Base-by-base conservation (phyloP, 2,329 filamentous ascomycete genomes). In the Bipolaris victoriae region DNA sequence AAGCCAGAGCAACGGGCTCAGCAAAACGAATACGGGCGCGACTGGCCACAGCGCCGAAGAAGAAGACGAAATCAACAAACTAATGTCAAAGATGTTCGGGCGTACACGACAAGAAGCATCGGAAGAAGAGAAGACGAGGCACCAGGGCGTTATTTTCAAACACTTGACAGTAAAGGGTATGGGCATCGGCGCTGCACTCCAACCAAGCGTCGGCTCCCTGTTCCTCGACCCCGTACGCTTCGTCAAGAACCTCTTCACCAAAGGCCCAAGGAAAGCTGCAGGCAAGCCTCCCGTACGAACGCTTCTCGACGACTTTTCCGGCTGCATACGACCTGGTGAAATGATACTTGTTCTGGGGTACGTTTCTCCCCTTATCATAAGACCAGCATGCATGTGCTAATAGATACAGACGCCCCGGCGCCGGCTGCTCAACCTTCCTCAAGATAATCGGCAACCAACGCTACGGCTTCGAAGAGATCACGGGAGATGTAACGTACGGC, bases 51-150 rank as follows among this genome's bases (percentile, higher is more conserved):
- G 60, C 20, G 50, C 64, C 15, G 64, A 72, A 43, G 75, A 79
- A 4, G 81, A 81, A 45, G 79, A 79, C n/a, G 84, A 87, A 65
- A 83, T 88, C 31, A 81, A 87, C 49, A 78, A 80, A 10, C 76
- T 90, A 37, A 86, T 91, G 79, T 90, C 87, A 0, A 84, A 85
- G 3, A 89, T 91, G 83, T 91, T 91, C 66, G 89, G 89, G 5
- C 78, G 81, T 33, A 83, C 84, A 18, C 81, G 89, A 5, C 87
- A 88, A 63, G 81, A 83, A 43, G 79, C 84, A n/a, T 89, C 86
- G 0, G 85, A 90, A 59, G 88, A 89, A 60, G 88, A 90, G 64
- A 86, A 89, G 69, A 89, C 87, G 0, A 79, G 88, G 20, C 88
- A 91, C 69, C 81, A 89, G 3, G 88, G 88, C 22, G 80, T 90